These are phyloP conservation scores for Lasiosphaeria miniovina DNA, from an alignment of 495 filamentous ascomycete species.

Conservation along the genomic window DNA sequence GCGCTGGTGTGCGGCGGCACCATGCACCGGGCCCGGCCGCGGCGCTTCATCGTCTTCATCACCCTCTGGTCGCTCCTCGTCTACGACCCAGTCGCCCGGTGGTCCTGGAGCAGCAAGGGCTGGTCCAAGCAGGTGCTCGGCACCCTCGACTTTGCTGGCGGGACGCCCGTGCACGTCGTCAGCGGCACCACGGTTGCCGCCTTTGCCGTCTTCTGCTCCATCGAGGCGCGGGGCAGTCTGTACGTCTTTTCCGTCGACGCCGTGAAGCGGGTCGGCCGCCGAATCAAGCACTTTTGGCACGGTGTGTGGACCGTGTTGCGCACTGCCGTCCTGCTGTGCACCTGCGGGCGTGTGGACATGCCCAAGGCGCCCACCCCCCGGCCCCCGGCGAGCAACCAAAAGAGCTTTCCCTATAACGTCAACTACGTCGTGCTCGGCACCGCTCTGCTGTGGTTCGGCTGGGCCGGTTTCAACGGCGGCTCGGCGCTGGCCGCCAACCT, in stretches of 20 bases:
- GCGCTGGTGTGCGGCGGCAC: slow-evolving; percentile 18
- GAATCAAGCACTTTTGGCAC: slow-evolving; percentile 3
- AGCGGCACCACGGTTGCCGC: slow-evolving; percentile 75
- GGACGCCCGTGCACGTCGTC: slow-evolving; percentile 81
- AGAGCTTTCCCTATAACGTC: slow-evolving; percentile 68
- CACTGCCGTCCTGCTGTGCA: slow-evolving; percentile 4
- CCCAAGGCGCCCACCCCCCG: slow-evolving; percentile 70
- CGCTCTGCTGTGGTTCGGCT: slow-evolving; percentile 91
- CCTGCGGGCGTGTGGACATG: slow-evolving; percentile 36
- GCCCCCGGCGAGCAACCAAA: slow-evolving; percentile 36
- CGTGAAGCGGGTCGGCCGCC: not conserved
- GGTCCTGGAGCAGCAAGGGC: slow-evolving; percentile 80
- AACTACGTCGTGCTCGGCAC: slow-evolving; percentile 90
- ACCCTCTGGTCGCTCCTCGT: slow-evolving; percentile 82
- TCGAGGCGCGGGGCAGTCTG: slow-evolving; percentile 11
- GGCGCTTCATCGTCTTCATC: slow-evolving; percentile 64
- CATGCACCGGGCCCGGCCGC: slow-evolving; percentile 15
- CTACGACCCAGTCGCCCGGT: slow-evolving; percentile 81
- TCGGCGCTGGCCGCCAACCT: slow-evolving; percentile 86
- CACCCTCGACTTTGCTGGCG: slow-evolving; percentile 80
- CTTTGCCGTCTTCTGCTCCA: slow-evolving; percentile 62
- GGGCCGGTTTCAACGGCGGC: slow-evolving; percentile 95
- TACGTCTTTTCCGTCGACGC: not conserved
- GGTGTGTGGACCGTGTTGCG: slow-evolving; percentile 8
- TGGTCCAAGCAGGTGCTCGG: slow-evolving; percentile 72